Evolutionary conservation across 768 basidiomycete genomes (phyloP).

Genomic region (Boletus insuetus): DNA sequence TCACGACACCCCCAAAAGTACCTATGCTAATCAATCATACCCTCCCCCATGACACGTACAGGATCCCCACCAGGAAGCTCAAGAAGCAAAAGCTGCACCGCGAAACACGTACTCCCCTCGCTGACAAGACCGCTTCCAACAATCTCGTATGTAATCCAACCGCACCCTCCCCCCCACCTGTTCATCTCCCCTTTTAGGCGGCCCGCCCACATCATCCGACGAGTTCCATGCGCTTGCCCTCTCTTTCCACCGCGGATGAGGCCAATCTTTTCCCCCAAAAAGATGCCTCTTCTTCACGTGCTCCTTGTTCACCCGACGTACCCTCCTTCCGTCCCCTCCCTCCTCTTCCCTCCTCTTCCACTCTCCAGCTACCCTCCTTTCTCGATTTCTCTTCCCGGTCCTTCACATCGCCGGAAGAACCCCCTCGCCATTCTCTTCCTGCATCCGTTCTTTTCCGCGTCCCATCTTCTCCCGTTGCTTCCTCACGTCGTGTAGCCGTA

Average conservation of each 20-base stretch:
- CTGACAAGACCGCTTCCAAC: conserved; percentile 29
- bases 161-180: neutral
- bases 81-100: conserved; percentile 18
- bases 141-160: conserved; percentile 28
- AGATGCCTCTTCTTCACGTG: conserved; percentile 17
- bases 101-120: conserved; percentile 31
- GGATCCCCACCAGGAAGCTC: conserved; percentile 22
- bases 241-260: conserved; percentile 6
- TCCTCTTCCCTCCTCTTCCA: conserved; percentile 36
- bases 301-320: conserved; percentile 2
- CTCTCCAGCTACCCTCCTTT: conserved; percentile 40
- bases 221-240: conserved; percentile 17
- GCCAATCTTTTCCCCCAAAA: conserved; percentile 2
- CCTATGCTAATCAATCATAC: conserved; percentile 26
- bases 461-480: conserved; percentile 15
- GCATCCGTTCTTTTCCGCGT: conserved; percentile 16
- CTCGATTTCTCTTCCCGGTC: conserved; percentile 29
- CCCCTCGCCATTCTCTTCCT: conserved; percentile 12
- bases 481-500: conserved; percentile 8
- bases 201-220: conserved; percentile 10
- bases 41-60: conserved; percentile 14
- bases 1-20: conserved; percentile 28
- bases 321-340: conserved; percentile 31
- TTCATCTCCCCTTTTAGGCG: conserved; percentile 15
- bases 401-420: conserved; percentile 10